Base-by-base conservation (phyloP, 2,329 filamentous ascomycete genomes). In the Ophiostoma angusticollis region DNA sequence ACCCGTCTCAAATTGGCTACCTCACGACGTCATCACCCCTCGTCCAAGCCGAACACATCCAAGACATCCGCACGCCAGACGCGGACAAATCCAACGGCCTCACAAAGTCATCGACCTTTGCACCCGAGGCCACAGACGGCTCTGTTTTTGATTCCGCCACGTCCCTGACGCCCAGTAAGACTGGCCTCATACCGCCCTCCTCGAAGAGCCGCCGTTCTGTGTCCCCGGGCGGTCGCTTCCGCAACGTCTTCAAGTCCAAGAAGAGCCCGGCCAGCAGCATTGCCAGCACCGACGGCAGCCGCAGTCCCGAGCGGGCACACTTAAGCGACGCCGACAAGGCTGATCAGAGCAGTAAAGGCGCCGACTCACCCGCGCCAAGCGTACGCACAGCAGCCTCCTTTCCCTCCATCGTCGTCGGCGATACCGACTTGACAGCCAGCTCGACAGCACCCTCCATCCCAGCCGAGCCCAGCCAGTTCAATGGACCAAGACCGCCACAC, bases 221-320 rank as follows among this genome's bases (percentile, higher is more conserved):
- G 16, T 87, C 84, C 9, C 80, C 82, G 9, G 75, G 72, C 37
- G 73, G 76, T 52, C 83, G 78, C 52, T 64, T 89, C 45, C 80
- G 73, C 55, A 77, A 79, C 52, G 80, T 79, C 11, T 84, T 91
- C 51, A 72, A 63, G 42, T 63, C 67, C 31, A 76, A 70, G 51
- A 74, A 67, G 52, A 60, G 51, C 45, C 52, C 57, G 21, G 66
- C 60, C 42, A 54, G 42, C 6, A 47, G 41, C 30, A 33, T 36
- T n/a, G 28, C 37, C n/a, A 43, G 62, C 19, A 64, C 60, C 45
- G 59, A 61, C n/a, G n/a, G n/a, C 42, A 70, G 64, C 47, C 63
- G 63, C 23, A 59, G 52, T 24, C 58, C 56, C 23, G 59, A 60
- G 40, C 38, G 38, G 2, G 16, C 23, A 14, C 35, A 11, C 11